Evolutionary conservation across 371 early-diverging fungal species (phyloP).

Genomic region (Rhizopus arrhizus): DNA sequence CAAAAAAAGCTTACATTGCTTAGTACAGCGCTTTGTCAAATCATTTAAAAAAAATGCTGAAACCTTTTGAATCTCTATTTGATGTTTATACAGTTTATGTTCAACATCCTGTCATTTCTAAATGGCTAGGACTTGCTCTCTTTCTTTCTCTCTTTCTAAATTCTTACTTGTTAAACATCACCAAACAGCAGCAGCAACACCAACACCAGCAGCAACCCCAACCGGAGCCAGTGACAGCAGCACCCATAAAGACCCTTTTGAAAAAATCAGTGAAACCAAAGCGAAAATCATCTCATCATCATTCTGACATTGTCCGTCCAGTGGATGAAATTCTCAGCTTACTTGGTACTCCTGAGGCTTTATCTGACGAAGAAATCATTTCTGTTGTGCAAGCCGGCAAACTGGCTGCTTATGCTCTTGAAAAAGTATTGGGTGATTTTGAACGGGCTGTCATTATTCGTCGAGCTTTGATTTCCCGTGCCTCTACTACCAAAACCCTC

Average conservation of each 20-base stretch:
- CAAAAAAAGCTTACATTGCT: neutral
- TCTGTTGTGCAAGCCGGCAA: slow-evolving; percentile 72
- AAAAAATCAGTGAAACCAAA: slow-evolving; percentile 19
- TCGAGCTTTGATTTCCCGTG: slow-evolving; percentile 73
- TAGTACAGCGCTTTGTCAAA: neutral
- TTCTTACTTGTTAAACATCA: slow-evolving; percentile 60
- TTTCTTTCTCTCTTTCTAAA: slow-evolving; percentile 60
- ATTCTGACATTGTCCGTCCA: slow-evolving; percentile 28
- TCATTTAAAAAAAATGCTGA: slow-evolving; percentile 12
- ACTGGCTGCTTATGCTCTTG: slow-evolving; percentile 82
- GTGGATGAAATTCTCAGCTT: slow-evolving; percentile 64
- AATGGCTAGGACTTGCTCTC: slow-evolving; percentile 55
- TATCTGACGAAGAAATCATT: slow-evolving; percentile 77
- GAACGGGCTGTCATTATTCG: slow-evolving; percentile 85
- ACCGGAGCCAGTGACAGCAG: neutral
- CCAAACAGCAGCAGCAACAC: slow-evolving; percentile 45
- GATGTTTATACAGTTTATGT: slow-evolving; percentile 54
- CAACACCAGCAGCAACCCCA: slow-evolving; percentile 1
- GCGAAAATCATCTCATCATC: slow-evolving; percentile 6
- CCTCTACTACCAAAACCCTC: slow-evolving; percentile 61
- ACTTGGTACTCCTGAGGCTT: slow-evolving; percentile 51
- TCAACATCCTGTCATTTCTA: slow-evolving; percentile 63
- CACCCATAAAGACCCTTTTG: neutral
- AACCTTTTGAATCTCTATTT: slow-evolving; percentile 45
- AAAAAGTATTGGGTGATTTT: slow-evolving; percentile 75